A percentile compares a stretch with the other conserved stretches of the same genome.
phyloP scores from a whole-genome alignment of 805 yeast species.

The Candida montana region DNA sequence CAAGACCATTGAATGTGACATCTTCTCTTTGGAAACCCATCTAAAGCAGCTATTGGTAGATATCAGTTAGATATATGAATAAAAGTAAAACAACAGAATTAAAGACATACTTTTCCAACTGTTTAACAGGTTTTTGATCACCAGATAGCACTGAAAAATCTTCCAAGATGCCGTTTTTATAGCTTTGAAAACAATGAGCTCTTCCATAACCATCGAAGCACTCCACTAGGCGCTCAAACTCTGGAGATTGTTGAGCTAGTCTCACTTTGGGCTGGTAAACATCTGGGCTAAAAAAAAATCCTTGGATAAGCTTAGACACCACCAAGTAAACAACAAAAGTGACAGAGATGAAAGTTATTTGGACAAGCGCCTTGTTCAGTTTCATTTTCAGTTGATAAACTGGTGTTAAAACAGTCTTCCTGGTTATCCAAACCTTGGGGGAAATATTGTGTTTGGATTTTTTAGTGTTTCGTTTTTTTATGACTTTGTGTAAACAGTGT shows the following conservation, averaged over 20 bases:
- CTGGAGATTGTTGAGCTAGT: constrained; percentile 5
- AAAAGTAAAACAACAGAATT: too few relatives aligned
- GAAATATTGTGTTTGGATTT: too few relatives aligned
- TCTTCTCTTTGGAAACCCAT: constrained; percentile 6
- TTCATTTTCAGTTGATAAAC: background rate
- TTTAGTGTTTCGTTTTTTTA: too few relatives aligned
- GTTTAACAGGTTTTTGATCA: background rate
- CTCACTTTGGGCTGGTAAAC: constrained; percentile 1
- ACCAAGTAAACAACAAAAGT: background rate
- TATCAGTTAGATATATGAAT: background rate
- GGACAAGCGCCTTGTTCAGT: background rate
- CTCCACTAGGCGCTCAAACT: constrained; percentile 8
- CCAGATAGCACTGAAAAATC: constrained; percentile 1
- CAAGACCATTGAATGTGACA: constrained; percentile 6
- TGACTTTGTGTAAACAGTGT: too few relatives aligned
- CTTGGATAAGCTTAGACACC: background rate
- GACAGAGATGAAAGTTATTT: background rate
- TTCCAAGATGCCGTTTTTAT: constrained; percentile 6
- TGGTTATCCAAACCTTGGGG: too few relatives aligned
- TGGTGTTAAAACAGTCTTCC: too few relatives aligned
- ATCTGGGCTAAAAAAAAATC: background rate
- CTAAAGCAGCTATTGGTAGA: constrained; percentile 10
- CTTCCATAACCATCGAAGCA: constrained; percentile 12
- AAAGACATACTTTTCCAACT: constrained; percentile 5
- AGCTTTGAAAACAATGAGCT: constrained; percentile 10